Evolutionary conservation across 768 basidiomycete genomes (phyloP).

Genomic region (Pholiota conissans): DNA sequence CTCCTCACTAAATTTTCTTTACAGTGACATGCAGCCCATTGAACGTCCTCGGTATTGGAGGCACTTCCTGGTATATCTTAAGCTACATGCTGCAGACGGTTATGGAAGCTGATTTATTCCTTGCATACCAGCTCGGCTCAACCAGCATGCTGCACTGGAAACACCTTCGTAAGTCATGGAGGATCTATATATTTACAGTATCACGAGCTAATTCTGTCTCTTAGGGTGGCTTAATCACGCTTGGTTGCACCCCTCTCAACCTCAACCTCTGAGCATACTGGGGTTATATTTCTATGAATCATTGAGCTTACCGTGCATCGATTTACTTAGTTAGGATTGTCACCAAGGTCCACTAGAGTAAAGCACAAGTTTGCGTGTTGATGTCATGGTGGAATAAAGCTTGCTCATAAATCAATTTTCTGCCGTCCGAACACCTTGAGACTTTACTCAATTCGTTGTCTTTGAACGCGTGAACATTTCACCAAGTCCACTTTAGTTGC

Average conservation of each 20-base stretch:
- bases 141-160: not conserved
- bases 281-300: not conserved
- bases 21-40: not conserved
- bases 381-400: no score
- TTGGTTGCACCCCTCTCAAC: slow-evolving; percentile 8
- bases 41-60: not conserved
- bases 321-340: no score
- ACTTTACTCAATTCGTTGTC: not conserved
- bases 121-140: not conserved
- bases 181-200: no score
- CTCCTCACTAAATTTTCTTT: not conserved
- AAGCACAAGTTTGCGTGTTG: no score
- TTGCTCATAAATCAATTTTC: no score
- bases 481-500: no score
- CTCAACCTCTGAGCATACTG: not conserved
- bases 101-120: not conserved
- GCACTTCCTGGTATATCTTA: not conserved
- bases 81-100: no score
- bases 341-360: no score
- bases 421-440: no score
- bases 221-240: slow-evolving; percentile 1
- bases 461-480: not conserved
- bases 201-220: not conserved
- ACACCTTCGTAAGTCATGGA: not conserved
- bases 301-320: no score